Base-by-base conservation (phyloP, 495 filamentous ascomycete genomes). In the Penicillium subrubescens region DNA sequence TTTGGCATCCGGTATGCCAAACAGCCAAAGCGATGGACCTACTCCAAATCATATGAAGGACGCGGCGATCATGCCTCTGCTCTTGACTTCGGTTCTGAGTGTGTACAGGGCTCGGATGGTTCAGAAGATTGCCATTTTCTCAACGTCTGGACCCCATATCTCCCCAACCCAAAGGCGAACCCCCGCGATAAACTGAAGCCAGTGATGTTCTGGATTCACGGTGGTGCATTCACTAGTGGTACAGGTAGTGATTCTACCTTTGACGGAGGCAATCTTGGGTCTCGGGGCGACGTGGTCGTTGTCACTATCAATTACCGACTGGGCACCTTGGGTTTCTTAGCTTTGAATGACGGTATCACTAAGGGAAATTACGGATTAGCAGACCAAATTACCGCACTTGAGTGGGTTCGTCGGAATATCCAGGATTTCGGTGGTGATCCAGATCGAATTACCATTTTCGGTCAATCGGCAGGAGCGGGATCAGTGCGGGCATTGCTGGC, bases 391-490 rank as follows among this genome's bases (percentile, higher is more conserved):
- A 75, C 65, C 7, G 76, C 76, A 2, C 67, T 81, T 21, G 67
- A 74, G n/a, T 77, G 75, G 75, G 69, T 76, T 23, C 74, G 61
- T 15, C 63, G 61, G 11, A 65, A 77, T 53, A 77, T 77, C 14
- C 31, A 63, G 3, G 67, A 71, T 29, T 83, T 84, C 56, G 80
- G 82, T 23, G 82, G 82, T 15, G 79, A 84, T 59, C 50, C 88
- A 1, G 73, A 77, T 41, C 83, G 82, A 64, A 83, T 89, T 29
- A 81, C 78, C 5, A 77, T 88, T 34, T 84, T 82, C 66, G 87
- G 86, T 27, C 79, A 87, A 65, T 82, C 77, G 35, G 82, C 87
- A 12, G 76, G 75, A 14, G 75, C 75, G 25, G 84, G 78, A 14
- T 83, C 82, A 12, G 81, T 86, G 1, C 60, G 71, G 21, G 73